Evolutionary conservation across 192 early-diverging fungal species (phyloP), one percentile per base, ranked within the genome.

Genomic region (Geranomyces michiganensis): DNA sequence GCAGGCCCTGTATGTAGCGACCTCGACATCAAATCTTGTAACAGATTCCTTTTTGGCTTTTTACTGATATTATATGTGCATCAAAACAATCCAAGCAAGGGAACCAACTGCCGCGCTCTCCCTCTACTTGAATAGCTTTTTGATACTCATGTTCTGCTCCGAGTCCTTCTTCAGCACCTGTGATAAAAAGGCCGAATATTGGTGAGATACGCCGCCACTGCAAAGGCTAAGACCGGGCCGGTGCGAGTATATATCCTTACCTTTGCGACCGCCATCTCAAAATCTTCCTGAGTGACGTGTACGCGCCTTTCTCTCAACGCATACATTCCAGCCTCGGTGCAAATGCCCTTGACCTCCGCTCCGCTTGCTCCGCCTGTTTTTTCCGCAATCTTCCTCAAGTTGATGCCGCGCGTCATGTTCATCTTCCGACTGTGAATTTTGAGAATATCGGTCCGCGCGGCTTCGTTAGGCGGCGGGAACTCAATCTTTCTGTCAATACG

Each of bases 231-330:
- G n/a, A n/a, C n/a, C n/a, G 46, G 12, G n/a, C 36, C 21, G 9
- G 17, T 15, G n/a, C n/a, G 17, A 41, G 36, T 10, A 10, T 3
- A 10, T 10, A 10, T 41, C 36, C 56, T 4, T 44, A 85, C 83
- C 92, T 99, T 99, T 62, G 94, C 90, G 22, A 99, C 95, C 14
- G 97, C 94, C 93, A 99, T 93, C 78, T 99, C 97, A 87, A 99
- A 99, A 82, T 99, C 97, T 80, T 99, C 96, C 78, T 99, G 97
- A 12, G 95, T 99, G 13, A 99, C 97, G 75, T 99, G 97, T 56
- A 99, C 96, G 69, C 97, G 88, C 46, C 97, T 88, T 82, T 99
- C 97, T 33, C 97, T 87, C 63, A 99, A 79, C 21, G 97, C 97
- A 78, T 98, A 89, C 97, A 99, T 99, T 66, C 97, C 95, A 4